phyloP scores from a whole-genome alignment of 2,329 filamentous ascomycete genomes.

The Hawksworthiomyces lignivorus region DNA sequence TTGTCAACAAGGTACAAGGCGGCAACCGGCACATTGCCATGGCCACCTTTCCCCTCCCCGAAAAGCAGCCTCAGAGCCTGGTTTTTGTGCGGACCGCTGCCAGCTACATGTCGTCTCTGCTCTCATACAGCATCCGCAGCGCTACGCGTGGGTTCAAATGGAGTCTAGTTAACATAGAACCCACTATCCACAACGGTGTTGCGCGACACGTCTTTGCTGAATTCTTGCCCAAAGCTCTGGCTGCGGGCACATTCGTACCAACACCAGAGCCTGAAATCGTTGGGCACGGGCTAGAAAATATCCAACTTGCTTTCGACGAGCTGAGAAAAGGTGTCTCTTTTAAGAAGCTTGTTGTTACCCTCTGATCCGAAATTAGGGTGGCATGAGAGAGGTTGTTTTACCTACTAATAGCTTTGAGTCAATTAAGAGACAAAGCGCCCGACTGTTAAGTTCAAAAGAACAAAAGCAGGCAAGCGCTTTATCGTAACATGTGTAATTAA shows the following conservation, averaged over 20 bases:
- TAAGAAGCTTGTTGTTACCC: conserved; percentile 3
- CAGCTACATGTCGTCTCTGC: neutral
- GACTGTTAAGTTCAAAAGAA: too few species aligned
- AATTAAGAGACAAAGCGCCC: too few species aligned
- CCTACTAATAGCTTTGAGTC: too few species aligned
- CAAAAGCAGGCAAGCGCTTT: too few species aligned
- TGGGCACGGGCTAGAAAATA: neutral
- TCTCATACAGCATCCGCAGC: neutral
- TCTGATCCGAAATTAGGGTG: too few species aligned
- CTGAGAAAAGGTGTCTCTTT: neutral
- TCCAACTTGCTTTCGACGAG: neutral
- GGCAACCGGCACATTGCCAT: neutral
- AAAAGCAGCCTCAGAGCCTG: neutral
- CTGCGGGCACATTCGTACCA: conserved; percentile 2
- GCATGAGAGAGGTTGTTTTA: too few species aligned
- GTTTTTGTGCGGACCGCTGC: too few species aligned
- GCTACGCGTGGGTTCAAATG: neutral
- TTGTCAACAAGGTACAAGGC: neutral
- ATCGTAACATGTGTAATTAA: too few species aligned
- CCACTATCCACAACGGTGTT: neutral
- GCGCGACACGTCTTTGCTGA: neutral
- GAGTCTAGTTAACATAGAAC: neutral
- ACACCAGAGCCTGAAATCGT: neutral
- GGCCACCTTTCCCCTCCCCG: neutral
- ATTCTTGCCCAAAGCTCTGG: conserved; percentile 2